Percentiles rank a stretch among this genome's conserved stretches.
Evolutionary conservation across 768 basidiomycete genomes (phyloP).

Genomic region (Wakefieldia striispora): DNA sequence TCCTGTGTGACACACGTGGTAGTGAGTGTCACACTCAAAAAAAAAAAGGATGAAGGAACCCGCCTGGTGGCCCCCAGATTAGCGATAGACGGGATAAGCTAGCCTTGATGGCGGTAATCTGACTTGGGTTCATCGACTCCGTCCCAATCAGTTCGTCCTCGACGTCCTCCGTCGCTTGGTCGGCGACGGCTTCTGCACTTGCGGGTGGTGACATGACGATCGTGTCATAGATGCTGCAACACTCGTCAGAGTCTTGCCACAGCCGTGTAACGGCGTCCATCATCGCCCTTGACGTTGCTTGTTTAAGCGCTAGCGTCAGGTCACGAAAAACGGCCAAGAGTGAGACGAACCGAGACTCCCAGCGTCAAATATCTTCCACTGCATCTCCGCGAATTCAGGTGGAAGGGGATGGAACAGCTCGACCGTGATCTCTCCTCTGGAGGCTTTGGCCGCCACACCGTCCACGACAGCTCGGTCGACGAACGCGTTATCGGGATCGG

Average conservation of each 20-base stretch:
- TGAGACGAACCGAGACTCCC: constrained; percentile 52
- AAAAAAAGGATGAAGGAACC: not conserved
- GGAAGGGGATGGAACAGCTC: constrained; percentile 56
- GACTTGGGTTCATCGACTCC: constrained; percentile 50
- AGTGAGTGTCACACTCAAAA: not conserved
- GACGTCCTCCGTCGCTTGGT: not conserved
- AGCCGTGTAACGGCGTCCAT: constrained; percentile 57
- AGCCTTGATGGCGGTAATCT: constrained; percentile 47
- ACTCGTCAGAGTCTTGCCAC: constrained; percentile 39
- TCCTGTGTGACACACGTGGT: constrained; percentile 36
- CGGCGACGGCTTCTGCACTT: constrained; percentile 20
- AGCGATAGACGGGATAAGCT: constrained; percentile 46
- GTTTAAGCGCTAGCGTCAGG: constrained; percentile 3
- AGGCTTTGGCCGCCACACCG: constrained; percentile 54
- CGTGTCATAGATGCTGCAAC: constrained; percentile 49
- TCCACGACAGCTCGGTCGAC: constrained; percentile 49
- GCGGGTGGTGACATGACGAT: constrained; percentile 35
- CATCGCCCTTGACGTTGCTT: constrained; percentile 65
- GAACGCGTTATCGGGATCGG: constrained; percentile 51
- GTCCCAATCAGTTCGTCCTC: constrained; percentile 14
- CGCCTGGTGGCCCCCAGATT: constrained; percentile 72
- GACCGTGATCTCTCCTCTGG: constrained; percentile 53
- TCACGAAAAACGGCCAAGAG: not conserved
- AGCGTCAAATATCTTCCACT: constrained; percentile 64
- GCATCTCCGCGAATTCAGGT: constrained; percentile 56